A percentile compares a stretch with the other conserved stretches of the same genome.
These are phyloP conservation scores for Castanea crenata DNA, from an alignment of 306 rosid genomes.

Conservation along the genomic window DNA sequence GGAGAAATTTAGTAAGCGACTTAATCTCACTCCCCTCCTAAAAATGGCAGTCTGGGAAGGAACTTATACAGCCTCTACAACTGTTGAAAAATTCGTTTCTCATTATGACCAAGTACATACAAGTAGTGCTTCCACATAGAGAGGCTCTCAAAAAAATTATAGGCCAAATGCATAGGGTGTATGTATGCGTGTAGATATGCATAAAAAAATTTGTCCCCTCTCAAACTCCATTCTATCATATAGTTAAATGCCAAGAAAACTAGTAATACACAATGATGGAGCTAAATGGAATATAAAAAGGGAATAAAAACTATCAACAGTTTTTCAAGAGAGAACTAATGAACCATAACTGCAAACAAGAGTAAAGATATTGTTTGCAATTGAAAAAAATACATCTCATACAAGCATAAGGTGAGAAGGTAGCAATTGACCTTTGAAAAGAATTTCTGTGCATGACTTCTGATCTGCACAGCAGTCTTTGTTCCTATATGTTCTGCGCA, in stretches of 20 bases:
- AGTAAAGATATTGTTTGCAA: slow-evolving; percentile 12
- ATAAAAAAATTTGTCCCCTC: background rate
- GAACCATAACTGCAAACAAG: slow-evolving; percentile 14
- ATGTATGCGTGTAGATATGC: background rate
- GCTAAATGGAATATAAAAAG: background rate
- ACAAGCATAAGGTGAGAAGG: slow-evolving; percentile 41
- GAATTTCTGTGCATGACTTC: slow-evolving; percentile 99
- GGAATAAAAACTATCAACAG: slow-evolving; percentile 7
- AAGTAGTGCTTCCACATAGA: background rate
- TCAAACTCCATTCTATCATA: background rate
- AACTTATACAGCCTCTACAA: background rate
- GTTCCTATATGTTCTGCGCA: slow-evolving; percentile 95
- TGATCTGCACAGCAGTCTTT: slow-evolving; percentile 98
- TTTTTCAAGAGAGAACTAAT: background rate
- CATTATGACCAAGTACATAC: background rate
- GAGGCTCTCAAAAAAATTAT: background rate
- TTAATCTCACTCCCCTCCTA: background rate
- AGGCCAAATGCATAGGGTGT: background rate
- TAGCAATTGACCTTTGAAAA: slow-evolving; percentile 86
- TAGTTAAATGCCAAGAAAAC: background rate
- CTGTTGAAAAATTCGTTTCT: background rate
- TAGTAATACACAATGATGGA: background rate
- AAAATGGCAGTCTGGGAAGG: background rate
- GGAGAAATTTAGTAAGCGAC: background rate
- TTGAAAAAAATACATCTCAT: slow-evolving; percentile 12